Evolutionary conservation across 768 basidiomycete genomes (phyloP).

Genomic region (Paxillus rubicundulus): DNA sequence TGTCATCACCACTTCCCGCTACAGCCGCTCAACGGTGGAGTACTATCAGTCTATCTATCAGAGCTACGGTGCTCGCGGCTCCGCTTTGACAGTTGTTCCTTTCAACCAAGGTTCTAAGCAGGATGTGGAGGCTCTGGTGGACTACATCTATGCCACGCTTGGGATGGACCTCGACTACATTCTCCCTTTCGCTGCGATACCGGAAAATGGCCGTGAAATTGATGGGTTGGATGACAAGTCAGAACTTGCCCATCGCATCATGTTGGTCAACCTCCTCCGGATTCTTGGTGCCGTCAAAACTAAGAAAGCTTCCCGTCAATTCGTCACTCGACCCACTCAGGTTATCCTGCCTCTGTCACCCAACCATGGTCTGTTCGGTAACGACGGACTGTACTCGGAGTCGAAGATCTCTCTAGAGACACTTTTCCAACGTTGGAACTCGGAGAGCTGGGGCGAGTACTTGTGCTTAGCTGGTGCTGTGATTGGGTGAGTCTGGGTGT

Average conservation of each 20-base stretch:
- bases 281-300: slow-evolving; percentile 96
- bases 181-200: slow-evolving; percentile 96
- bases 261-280: slow-evolving; percentile 95
- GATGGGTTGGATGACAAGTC: slow-evolving; percentile 96
- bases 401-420: slow-evolving; percentile 98
- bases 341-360: slow-evolving; percentile 97
- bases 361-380: slow-evolving; percentile 97
- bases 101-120: slow-evolving; percentile 99
- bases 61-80: slow-evolving; percentile 89
- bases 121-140: slow-evolving; percentile 95
- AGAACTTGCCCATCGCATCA: slow-evolving; percentile 96
- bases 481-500: slow-evolving; percentile 68
- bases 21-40: slow-evolving; percentile 92
- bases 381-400: slow-evolving; percentile 96
- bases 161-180: slow-evolving; percentile 98
- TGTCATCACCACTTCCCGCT: slow-evolving; percentile 97
- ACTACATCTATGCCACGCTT: slow-evolving; percentile 95
- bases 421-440: slow-evolving; percentile 95
- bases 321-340: slow-evolving; percentile 97
- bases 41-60: slow-evolving; percentile 99
- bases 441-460: slow-evolving; percentile 99
- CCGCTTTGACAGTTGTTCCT: slow-evolving; percentile 96
- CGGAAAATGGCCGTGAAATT: slow-evolving; percentile 98
- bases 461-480: slow-evolving; percentile 97
- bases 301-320: slow-evolving; percentile 96